These are phyloP conservation scores for Erythrobasidium yunnanense DNA, from an alignment of 768 basidiomycete genomes.

Conservation along the genomic window DNA sequence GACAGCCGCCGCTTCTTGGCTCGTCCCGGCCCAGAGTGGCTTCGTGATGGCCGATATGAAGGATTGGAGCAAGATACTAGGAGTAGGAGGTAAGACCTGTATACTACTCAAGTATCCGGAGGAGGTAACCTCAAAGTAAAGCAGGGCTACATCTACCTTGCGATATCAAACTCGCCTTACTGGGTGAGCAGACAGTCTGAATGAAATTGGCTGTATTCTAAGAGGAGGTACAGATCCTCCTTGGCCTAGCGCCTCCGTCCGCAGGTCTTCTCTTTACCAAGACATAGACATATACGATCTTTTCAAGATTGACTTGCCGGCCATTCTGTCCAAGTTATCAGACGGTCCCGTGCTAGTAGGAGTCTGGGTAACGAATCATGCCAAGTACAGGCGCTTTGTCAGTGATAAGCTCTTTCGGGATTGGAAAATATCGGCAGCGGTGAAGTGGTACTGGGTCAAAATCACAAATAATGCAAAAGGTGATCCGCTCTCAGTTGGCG, in stretches of 20 bases:
- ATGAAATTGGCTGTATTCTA: neutral
- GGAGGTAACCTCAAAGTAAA: no score
- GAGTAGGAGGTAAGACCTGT: no score
- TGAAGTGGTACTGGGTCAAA: constrained; percentile 23
- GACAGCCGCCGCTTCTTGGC: neutral
- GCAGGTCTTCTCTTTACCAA: neutral
- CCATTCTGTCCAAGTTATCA: neutral
- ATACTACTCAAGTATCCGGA: no score
- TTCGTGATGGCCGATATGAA: constrained; percentile 22
- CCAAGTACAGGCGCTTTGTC: constrained; percentile 17
- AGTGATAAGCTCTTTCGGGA: constrained; percentile 4
- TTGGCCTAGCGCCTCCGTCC: constrained; percentile 17
- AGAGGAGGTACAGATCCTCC: constrained; percentile 6
- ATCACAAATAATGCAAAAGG: neutral
- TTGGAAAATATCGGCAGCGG: neutral
- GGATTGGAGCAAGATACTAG: neutral
- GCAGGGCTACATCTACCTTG: neutral
- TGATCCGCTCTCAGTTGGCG: neutral
- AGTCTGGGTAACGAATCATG: constrained; percentile 21
- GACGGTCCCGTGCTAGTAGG: neutral
- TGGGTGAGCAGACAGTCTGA: neutral
- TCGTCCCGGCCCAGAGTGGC: neutral
- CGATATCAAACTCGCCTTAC: constrained; percentile 6
- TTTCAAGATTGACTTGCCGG: constrained; percentile 6
- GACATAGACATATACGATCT: constrained; percentile 25